A percentile compares a stretch with the other conserved stretches of the same genome.
phyloP scores from a whole-genome alignment of 2,329 filamentous ascomycete genomes.

The Massarina eburnea region DNA sequence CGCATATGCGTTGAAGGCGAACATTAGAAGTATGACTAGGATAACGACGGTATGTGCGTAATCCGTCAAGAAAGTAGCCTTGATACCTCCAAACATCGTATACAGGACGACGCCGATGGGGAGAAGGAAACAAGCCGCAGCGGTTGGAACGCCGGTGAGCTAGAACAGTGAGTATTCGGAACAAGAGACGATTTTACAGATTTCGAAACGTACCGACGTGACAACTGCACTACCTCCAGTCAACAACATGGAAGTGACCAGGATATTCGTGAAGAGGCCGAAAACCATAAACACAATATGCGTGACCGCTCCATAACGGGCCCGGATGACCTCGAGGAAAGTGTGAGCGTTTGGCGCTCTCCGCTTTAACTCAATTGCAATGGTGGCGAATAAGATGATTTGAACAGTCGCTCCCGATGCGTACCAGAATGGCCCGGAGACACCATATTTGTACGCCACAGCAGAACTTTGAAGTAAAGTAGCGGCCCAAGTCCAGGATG shows the following conservation, averaged over 20 bases:
- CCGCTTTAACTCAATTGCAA: constrained; percentile 87
- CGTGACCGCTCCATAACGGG: constrained; percentile 72
- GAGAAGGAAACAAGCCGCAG: constrained; percentile 81
- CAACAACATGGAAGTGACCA: constrained; percentile 86
- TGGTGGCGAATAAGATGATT: constrained; percentile 84
- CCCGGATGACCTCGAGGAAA: constrained; percentile 80
- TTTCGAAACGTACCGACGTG: constrained; percentile 22
- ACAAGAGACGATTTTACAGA: neutral
- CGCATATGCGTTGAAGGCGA: constrained; percentile 79
- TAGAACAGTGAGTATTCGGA: constrained; percentile 52
- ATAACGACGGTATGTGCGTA: constrained; percentile 86
- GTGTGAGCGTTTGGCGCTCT: constrained; percentile 84
- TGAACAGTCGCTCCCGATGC: constrained; percentile 55
- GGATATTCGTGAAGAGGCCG: constrained; percentile 76
- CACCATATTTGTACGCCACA: constrained; percentile 79
- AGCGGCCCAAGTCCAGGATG: constrained; percentile 90
- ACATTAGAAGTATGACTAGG: constrained; percentile 81
- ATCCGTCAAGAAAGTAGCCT: constrained; percentile 70
- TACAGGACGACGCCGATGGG: constrained; percentile 81
- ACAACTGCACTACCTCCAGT: constrained; percentile 77
- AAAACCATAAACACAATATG: constrained; percentile 83
- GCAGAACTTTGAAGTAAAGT: constrained; percentile 76
- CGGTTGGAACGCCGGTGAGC: constrained; percentile 73
- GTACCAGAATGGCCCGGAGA: constrained; percentile 67
- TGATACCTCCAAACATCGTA: constrained; percentile 74